Evolutionary conservation across 2,329 filamentous ascomycete species (phyloP).

Genomic region (Diaporthe ilicicola): DNA sequence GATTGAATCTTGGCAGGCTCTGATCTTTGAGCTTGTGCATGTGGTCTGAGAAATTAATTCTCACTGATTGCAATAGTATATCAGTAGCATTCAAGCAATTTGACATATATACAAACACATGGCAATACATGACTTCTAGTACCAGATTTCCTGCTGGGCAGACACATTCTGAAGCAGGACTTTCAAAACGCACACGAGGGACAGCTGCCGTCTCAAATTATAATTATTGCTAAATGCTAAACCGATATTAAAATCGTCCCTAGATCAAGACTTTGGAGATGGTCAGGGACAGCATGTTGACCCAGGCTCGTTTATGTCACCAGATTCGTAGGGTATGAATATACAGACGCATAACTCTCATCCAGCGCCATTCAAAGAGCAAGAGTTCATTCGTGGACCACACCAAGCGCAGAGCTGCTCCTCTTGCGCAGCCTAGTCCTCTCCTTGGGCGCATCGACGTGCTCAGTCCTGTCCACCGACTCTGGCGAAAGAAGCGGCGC

Average conservation of each 20-base stretch:
- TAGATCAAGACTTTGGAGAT: background rate
- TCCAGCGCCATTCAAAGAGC: background rate
- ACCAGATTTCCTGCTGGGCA: background rate
- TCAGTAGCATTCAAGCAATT: background rate
- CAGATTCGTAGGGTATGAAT: background rate
- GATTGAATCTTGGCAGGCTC: background rate
- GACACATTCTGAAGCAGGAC: no score
- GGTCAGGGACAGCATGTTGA: background rate
- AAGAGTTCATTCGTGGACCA: background rate
- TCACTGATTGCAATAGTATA: background rate
- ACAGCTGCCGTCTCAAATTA: background rate
- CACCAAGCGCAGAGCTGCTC: constrained; percentile 12
- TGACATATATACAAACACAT: background rate
- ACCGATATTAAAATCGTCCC: background rate
- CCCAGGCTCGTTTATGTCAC: background rate
- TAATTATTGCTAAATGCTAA: background rate
- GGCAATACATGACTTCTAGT: no score
- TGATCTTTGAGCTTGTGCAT: no score
- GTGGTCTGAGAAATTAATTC: background rate
- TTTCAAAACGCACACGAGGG: background rate
- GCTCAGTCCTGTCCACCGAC: background rate
- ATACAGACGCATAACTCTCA: background rate
- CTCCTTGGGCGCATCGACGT: constrained; percentile 7
- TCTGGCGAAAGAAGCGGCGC: background rate
- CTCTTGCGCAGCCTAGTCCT: constrained; percentile 12